These are phyloP conservation scores for Alopecurus myosuroides DNA, from an alignment of 176 grass and related monocot species.

Conservation along the genomic window DNA sequence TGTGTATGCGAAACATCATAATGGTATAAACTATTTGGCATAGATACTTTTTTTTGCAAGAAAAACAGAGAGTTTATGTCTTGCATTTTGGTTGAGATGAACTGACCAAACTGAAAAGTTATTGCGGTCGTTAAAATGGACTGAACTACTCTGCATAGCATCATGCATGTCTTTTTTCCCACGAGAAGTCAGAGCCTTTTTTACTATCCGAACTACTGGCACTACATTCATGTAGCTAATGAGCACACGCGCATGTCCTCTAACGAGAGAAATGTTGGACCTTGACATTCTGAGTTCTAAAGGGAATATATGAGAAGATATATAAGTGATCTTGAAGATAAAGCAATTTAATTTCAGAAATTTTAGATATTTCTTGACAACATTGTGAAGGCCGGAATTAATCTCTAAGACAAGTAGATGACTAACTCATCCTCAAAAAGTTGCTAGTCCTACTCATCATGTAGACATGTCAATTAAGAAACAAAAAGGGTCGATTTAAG, in stretches of 20 bases:
- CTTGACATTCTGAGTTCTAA: background rate
- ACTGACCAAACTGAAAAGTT: background rate
- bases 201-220: background rate
- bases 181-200: background rate
- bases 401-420: background rate
- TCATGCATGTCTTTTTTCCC: background rate
- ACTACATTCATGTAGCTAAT: background rate
- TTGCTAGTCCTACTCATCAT: background rate
- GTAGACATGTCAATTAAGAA: background rate
- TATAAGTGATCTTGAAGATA: background rate
- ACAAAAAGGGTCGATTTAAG: background rate
- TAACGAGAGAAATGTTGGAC: background rate
- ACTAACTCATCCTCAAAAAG: background rate
- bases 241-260: background rate
- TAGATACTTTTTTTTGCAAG: background rate
- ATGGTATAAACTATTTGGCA: background rate
- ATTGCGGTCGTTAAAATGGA: background rate
- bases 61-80: background rate
- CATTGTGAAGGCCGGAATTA: background rate
- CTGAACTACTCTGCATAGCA: background rate
- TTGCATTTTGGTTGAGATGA: background rate
- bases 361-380: background rate
- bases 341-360: background rate
- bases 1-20: background rate
- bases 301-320: background rate